Conservation (phyloP, 306 rosid genomes). For the Citrullus amarus region DNA sequence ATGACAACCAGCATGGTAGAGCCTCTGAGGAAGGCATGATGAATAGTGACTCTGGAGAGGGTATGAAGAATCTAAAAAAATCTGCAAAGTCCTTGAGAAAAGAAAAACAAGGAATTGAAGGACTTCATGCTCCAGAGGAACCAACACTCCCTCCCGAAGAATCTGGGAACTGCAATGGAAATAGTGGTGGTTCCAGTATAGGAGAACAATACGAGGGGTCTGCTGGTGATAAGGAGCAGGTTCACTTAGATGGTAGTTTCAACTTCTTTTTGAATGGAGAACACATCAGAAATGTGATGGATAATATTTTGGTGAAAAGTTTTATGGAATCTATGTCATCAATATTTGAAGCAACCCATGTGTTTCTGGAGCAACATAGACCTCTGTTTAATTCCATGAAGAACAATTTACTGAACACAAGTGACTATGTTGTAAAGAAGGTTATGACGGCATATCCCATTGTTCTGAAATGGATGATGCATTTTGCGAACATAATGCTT, state of each 20-base stretch:
- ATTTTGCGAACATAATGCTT: slow-evolving; percentile 54
- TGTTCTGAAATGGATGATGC: slow-evolving; percentile 54
- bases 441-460: slow-evolving; percentile 57
- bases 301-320: slow-evolving; percentile 31
- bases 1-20: slow-evolving; percentile 25
- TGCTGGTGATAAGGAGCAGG: slow-evolving; percentile 26
- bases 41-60: slow-evolving; percentile 29
- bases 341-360: slow-evolving; percentile 34
- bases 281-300: slow-evolving; percentile 34
- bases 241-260: slow-evolving; percentile 26
- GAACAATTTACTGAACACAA: slow-evolving; percentile 19
- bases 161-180: slow-evolving; percentile 23
- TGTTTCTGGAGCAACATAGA: slow-evolving; percentile 43
- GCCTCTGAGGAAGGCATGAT: slow-evolving; percentile 20
- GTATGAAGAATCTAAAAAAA: slow-evolving; percentile 20
- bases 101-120: slow-evolving; percentile 45
- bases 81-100: slow-evolving; percentile 26
- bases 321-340: slow-evolving; percentile 31
- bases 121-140: slow-evolving; percentile 20
- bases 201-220: slow-evolving; percentile 29
- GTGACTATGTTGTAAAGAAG: slow-evolving; percentile 33
- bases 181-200: slow-evolving; percentile 24
- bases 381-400: slow-evolving; percentile 34
- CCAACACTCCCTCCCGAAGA: slow-evolving; percentile 22
- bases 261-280: slow-evolving; percentile 29